Conservation (phyloP, 441 rosid species). For the Corymbia calophylla region DNA sequence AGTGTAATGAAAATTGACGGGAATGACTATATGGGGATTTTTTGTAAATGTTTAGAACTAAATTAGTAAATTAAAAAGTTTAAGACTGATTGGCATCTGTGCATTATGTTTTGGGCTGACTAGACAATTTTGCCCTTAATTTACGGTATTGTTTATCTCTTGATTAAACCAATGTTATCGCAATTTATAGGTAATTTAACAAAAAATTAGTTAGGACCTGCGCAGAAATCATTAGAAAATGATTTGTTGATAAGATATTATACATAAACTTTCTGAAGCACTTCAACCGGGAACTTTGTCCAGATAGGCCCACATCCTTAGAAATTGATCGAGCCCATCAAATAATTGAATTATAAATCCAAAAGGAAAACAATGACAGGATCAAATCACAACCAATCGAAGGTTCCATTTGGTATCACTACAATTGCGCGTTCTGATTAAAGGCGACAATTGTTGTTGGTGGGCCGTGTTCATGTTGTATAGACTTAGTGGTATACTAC, state of each 20-base stretch:
- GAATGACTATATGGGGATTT: too few relatives aligned
- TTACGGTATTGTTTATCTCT: not conserved
- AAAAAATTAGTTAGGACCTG: not conserved
- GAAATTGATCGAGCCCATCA: not conserved
- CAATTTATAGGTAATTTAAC: not conserved
- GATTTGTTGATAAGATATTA: not conserved
- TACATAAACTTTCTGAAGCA: not conserved
- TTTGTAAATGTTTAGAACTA: accelerated
- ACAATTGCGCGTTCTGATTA: not conserved
- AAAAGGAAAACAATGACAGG: not conserved
- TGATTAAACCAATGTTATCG: not conserved
- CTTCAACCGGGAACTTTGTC: not conserved
- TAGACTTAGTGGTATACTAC: not conserved
- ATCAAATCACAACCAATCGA: not conserved
- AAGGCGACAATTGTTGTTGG: not conserved
- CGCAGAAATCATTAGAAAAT: not conserved
- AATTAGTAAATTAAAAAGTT: too few relatives aligned
- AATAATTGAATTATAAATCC: not conserved
- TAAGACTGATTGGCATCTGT: accelerated
- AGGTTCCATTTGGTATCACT: not conserved
- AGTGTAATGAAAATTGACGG: too few relatives aligned
- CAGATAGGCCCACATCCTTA: not conserved
- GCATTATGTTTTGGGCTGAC: accelerated
- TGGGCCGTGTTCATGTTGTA: not conserved
- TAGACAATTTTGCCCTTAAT: too few relatives aligned